A percentile compares a stretch with the other conserved stretches of the same genome.
These are phyloP conservation scores for Acacia crassicarpa DNA, from an alignment of 306 rosid species.

Conservation along the genomic window DNA sequence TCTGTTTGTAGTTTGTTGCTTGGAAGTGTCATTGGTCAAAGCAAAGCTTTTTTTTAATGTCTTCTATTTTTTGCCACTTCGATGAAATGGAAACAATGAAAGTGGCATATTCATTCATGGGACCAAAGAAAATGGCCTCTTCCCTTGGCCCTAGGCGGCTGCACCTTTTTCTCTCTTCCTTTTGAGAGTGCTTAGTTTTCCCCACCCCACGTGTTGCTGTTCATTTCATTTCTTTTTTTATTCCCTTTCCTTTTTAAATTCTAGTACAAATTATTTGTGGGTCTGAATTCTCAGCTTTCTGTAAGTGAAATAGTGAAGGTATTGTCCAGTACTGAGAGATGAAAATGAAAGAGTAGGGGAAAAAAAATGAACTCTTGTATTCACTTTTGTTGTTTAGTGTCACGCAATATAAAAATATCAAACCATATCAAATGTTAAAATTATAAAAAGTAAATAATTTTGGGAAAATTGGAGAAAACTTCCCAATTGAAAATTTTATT, in stretches of 20 bases:
- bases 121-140: not conserved
- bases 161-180: not conserved
- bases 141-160: slow-evolving; percentile 11
- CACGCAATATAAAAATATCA: not conserved
- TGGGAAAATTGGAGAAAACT: too few species aligned
- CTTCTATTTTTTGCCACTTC: not conserved
- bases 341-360: not conserved
- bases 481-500: too few species aligned
- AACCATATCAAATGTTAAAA: not conserved
- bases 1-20: not conserved
- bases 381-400: not conserved
- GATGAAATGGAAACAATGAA: not conserved
- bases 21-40: slow-evolving; percentile 15
- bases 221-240: not conserved
- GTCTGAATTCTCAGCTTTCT: not conserved
- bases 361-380: not conserved
- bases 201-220: not conserved
- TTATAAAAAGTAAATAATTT: too few species aligned
- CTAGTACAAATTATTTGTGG: not conserved
- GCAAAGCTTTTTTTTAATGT: not conserved
- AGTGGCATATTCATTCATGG: slow-evolving; percentile 2
- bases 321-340: not conserved
- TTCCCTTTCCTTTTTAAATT: not conserved
- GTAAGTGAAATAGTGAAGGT: not conserved
- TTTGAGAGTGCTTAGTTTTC: not conserved